Percentiles rank a stretch among this genome's conserved stretches.
phyloP scores from a whole-genome alignment of 2,329 filamentous ascomycete species.

The Corinectria fuckeliana region DNA sequence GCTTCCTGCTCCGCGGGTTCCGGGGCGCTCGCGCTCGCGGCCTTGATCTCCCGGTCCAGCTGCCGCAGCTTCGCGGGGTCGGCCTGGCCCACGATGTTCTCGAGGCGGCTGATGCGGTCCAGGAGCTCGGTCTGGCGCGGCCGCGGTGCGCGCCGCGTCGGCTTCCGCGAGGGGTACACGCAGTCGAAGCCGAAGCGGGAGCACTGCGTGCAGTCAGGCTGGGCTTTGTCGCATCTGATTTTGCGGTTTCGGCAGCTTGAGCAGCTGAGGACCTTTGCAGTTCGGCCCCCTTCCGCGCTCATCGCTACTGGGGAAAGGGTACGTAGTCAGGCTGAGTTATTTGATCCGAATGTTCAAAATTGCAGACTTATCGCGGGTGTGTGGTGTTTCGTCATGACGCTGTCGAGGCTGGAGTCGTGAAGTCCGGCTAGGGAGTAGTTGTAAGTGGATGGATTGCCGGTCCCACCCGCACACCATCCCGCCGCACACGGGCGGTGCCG shows the following conservation, averaged over 20 bases:
- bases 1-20: slow-evolving; percentile 18
- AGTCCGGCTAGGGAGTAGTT: not conserved
- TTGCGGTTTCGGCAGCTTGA: slow-evolving; percentile 69
- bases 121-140: slow-evolving; percentile 53
- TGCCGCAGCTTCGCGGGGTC: slow-evolving; percentile 42
- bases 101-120: slow-evolving; percentile 51
- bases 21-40: not conserved
- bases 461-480: not conserved
- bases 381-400: not conserved
- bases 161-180: slow-evolving; percentile 53
- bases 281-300: slow-evolving; percentile 26
- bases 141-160: slow-evolving; percentile 48
- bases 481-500: not conserved
- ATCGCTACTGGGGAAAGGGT: slow-evolving; percentile 18
- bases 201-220: slow-evolving; percentile 61
- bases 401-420: slow-evolving; percentile 7
- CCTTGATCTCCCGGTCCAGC: slow-evolving; percentile 29
- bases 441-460: slow-evolving; percentile 12
- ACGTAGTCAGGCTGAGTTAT: not conserved
- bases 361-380: not conserved
- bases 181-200: slow-evolving; percentile 55
- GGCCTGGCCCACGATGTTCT: slow-evolving; percentile 53
- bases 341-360: not conserved
- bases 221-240: slow-evolving; percentile 63
- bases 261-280: slow-evolving; percentile 55